Evolutionary conservation across 352 stramenopile genomes (phyloP), one percentile per base, ranked within the genome.

Genomic region (Globisporangium takayamanum): DNA sequence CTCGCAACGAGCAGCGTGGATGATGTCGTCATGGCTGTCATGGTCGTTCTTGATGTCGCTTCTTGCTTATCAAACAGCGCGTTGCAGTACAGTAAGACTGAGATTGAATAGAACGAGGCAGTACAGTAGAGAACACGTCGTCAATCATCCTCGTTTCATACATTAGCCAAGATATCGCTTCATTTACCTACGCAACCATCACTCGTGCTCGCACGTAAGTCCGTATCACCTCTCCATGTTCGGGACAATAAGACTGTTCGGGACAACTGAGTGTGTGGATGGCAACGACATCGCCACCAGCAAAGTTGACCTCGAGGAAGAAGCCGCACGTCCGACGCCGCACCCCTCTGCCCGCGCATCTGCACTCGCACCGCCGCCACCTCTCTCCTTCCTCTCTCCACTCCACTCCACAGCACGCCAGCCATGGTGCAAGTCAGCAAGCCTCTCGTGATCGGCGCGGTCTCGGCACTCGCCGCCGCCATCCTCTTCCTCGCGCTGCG

Each of bases 361-460:
- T 20, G 18, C 44, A 25, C 44, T 26, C 33, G 33, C 33, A 12
- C 14, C 11, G 10, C 15, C 36, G n/a, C 12, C 59, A 16, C 25
- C 33, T 28, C 22, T 25, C 30, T 44, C 22, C 54, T 36, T 18
- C 20, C 53, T 33, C 39, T 20, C 16, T 22, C 18, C 14, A 37
- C 22, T 22, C 25, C 28, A 30, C 50, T 26, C 44, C 18, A 60
- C 30, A 48, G 11, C 36, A 49, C 47, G 28, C 30, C 18, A 6
- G 26, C 49, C 47, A 94, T 92, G 82, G 77, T 87, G 68, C 77
- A 87, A 55, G 78, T 90, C 67, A 82, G 73, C 67, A 94, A 92
- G 70, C 81, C 81, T 47, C 64, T 92, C 54, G 75, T 94, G 63
- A 78, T 94, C 55, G 77, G 76, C 64, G 78, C 74, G 45, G 73